Conservation (phyloP, 1,284 basidiomycete genomes). For the Trichosporon sp. region DNA sequence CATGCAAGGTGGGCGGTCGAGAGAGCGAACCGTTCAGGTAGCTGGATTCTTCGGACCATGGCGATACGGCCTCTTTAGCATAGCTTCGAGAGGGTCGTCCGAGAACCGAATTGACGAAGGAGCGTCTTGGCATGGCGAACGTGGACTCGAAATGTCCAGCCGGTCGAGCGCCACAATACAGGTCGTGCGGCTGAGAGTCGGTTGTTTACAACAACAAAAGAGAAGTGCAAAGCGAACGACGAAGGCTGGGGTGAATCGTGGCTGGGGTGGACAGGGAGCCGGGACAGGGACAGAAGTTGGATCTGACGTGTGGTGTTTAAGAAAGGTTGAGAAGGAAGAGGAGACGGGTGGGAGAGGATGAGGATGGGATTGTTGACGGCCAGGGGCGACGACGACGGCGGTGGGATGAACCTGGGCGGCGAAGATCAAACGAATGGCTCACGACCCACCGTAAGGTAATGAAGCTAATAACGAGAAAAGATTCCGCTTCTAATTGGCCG, state of each 20-base stretch:
- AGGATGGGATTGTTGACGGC: background rate
- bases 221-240: background rate
- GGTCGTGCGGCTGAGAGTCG: background rate
- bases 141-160: slow-evolving; percentile 6
- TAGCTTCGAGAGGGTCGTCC: slow-evolving; percentile 51
- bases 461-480: slow-evolving; percentile 8
- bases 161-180: slow-evolving; percentile 4
- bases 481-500: background rate
- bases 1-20: background rate
- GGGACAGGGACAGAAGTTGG: slow-evolving; percentile 5
- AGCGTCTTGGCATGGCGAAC: slow-evolving; percentile 48
- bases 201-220: slow-evolving; percentile 7
- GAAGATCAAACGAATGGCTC: background rate
- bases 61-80: slow-evolving; percentile 33
- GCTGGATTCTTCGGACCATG: slow-evolving; percentile 17
- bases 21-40: background rate
- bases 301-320: slow-evolving; percentile 6
- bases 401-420: slow-evolving; percentile 2
- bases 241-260: background rate
- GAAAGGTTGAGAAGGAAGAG: background rate
- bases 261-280: background rate
- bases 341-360: background rate
- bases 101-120: slow-evolving; percentile 47
- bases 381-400: background rate
- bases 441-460: background rate